Evolutionary conservation across 805 yeast species (phyloP).

Genomic region (Candida coquimbonensis): DNA sequence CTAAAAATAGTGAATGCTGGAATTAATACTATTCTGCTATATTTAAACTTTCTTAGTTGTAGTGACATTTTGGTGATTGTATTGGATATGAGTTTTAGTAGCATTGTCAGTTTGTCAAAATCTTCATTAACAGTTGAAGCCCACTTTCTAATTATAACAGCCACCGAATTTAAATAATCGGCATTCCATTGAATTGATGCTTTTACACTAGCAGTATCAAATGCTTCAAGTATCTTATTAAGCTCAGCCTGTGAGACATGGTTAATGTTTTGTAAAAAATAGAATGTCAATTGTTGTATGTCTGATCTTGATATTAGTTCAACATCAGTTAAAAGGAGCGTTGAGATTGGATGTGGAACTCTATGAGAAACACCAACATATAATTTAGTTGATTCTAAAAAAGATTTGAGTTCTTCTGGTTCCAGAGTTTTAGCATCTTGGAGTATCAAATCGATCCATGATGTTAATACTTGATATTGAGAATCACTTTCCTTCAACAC

Average conservation of each 20-base stretch:
- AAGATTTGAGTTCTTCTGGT: not conserved
- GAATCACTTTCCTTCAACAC: not conserved
- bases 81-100: no score
- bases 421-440: conserved; percentile 1
- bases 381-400: conserved; percentile 6
- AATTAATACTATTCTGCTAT: conserved; percentile 7
- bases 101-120: no score
- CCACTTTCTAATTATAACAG: not conserved
- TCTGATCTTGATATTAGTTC: not conserved
- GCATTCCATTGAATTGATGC: conserved; percentile 7
- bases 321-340: conserved; percentile 5
- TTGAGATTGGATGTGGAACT: conserved; percentile 8
- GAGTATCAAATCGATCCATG: conserved; percentile 9
- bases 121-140: not conserved
- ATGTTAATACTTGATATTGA: conserved; percentile 4
- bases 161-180: conserved; percentile 5
- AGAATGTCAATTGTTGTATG: conserved; percentile 5
- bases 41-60: conserved; percentile 1
- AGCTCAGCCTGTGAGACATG: no score
- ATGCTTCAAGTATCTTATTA: not conserved
- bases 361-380: conserved; percentile 5
- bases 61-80: not conserved
- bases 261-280: conserved; percentile 6
- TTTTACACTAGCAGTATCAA: not conserved
- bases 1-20: conserved; percentile 8